Conservation (phyloP, 1,139 yeast genomes). For the Eremothecium sinecaudum region DNA sequence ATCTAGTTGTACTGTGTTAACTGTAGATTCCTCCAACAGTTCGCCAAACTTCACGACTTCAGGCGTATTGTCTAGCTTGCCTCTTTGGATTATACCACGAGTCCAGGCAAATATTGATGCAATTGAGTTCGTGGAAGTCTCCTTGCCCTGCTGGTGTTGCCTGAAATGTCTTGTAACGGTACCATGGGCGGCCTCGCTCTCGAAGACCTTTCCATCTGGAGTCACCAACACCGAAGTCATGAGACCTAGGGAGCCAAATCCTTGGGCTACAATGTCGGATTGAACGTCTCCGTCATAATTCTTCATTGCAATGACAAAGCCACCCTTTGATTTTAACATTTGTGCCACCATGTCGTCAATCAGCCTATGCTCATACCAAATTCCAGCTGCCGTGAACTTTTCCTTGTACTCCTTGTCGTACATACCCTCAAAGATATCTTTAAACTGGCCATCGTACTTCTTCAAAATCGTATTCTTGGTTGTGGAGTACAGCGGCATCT, state of each 20-base stretch:
- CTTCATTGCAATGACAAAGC: conserved; percentile 73
- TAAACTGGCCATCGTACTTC: conserved; percentile 74
- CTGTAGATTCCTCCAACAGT: conserved; percentile 55
- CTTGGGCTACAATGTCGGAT: conserved; percentile 79
- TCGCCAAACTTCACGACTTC: conserved; percentile 62
- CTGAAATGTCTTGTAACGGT: conserved; percentile 82
- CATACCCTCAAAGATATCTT: conserved; percentile 64
- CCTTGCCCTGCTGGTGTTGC: conserved; percentile 76
- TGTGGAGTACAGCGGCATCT: conserved; percentile 58
- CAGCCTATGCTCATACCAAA: conserved; percentile 73
- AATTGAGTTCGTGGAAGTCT: conserved; percentile 75
- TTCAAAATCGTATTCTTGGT: conserved; percentile 76
- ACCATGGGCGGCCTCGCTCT: conserved; percentile 81
- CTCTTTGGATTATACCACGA: conserved; percentile 77
- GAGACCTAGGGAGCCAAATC: conserved; percentile 73
- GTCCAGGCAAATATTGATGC: conserved; percentile 84
- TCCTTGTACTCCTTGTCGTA: conserved; percentile 50
- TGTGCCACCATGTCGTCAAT: conserved; percentile 88
- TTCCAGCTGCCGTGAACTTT: conserved; percentile 54
- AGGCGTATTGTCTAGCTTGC: conserved; percentile 62
- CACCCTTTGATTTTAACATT: conserved; percentile 78
- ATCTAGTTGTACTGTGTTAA: conserved; percentile 63
- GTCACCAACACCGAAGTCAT: conserved; percentile 79
- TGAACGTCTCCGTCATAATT: conserved; percentile 84
- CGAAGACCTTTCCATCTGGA: conserved; percentile 80